phyloP scores from a whole-genome alignment of 257 asterid species.

The Jacaranda mimosifolia region DNA sequence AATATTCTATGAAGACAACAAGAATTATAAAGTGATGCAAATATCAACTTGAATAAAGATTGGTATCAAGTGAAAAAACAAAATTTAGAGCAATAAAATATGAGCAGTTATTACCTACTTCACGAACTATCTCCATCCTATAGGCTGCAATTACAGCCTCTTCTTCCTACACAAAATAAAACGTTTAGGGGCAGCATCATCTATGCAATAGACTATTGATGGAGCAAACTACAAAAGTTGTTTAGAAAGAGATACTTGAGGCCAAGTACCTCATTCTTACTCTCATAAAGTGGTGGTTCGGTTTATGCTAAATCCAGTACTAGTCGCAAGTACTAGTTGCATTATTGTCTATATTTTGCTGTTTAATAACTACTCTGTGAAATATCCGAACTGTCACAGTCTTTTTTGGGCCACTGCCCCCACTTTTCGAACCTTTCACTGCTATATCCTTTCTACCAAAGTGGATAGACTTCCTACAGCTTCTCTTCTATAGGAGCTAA shows the following conservation, averaged over 20 bases:
- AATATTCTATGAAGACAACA: too few relatives aligned
- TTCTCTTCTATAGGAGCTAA: slow-evolving; percentile 65
- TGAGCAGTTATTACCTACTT: slow-evolving; percentile 65
- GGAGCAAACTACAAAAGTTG: not conserved
- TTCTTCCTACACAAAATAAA: slow-evolving; percentile 69
- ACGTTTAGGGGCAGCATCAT: slow-evolving; percentile 19
- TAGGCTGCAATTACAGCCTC: slow-evolving; percentile 95
- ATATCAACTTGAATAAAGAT: too few relatives aligned
- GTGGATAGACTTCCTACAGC: slow-evolving; percentile 80
- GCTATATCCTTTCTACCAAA: slow-evolving; percentile 64
- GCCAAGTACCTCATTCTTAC: slow-evolving; percentile 84
- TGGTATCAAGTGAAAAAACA: too few relatives aligned
- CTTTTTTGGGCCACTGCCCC: slow-evolving; percentile 61
- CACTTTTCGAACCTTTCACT: slow-evolving; percentile 75
- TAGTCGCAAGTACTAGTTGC: slow-evolving; percentile 49
- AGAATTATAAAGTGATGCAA: too few relatives aligned
- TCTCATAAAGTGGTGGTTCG: slow-evolving; percentile 68
- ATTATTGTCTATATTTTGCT: slow-evolving; percentile 48
- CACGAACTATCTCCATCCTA: slow-evolving; percentile 95
- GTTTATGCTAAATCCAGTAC: slow-evolving; percentile 57
- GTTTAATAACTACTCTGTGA: slow-evolving; percentile 56
- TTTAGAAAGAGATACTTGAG: not conserved
- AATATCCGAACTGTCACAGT: slow-evolving; percentile 49
- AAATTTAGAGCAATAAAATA: too few relatives aligned
- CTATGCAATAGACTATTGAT: slow-evolving; percentile 9